These are phyloP conservation scores for Coniochaeta ligniaria DNA, from an alignment of 2,329 filamentous ascomycete species.

Conservation along the genomic window DNA sequence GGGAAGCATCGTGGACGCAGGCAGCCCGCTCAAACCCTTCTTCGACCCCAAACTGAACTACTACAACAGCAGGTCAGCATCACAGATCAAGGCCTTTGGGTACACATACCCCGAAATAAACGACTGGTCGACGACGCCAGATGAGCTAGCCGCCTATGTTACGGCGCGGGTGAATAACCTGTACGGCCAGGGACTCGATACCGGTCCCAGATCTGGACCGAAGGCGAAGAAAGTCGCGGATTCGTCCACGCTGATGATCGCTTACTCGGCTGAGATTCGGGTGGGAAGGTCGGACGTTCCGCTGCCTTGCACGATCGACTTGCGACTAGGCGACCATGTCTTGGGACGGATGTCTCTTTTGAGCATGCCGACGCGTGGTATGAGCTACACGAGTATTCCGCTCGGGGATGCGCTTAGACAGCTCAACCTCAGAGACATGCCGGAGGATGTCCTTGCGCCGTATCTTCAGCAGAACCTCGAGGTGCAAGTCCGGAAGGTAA, in stretches of 20 bases:
- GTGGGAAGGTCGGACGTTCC: slow-evolving; percentile 28
- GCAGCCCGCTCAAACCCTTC: slow-evolving; percentile 44
- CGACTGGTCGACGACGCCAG: slow-evolving; percentile 45
- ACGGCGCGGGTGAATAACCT: slow-evolving; percentile 52
- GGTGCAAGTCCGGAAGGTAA: slow-evolving; percentile 15
- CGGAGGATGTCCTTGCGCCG: slow-evolving; percentile 4
- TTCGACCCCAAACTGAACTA: slow-evolving; percentile 27
- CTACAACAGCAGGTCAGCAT: slow-evolving; percentile 32
- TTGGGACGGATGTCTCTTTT: slow-evolving; percentile 27
- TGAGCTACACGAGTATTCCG: slow-evolving; percentile 13
- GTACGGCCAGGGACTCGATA: slow-evolving; percentile 19
- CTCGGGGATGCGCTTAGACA: slow-evolving; percentile 1
- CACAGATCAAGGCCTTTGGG: slow-evolving; percentile 23
- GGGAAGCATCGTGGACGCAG: slow-evolving; percentile 28
- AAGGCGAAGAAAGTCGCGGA: not conserved
- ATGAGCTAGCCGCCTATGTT: slow-evolving; percentile 54
- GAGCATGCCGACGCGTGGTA: slow-evolving; percentile 22
- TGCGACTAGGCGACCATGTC: slow-evolving; percentile 20
- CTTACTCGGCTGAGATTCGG: slow-evolving; percentile 26
- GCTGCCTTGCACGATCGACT: slow-evolving; percentile 27
- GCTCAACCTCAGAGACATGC: slow-evolving; percentile 9
- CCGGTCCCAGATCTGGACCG: not conserved
- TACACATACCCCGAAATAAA: slow-evolving; percentile 33
- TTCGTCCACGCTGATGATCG: not conserved
- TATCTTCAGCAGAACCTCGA: slow-evolving; percentile 11